Evolutionary conservation across 345 rosid genomes (phyloP), one percentile per base, ranked within the genome.

Genomic region (Bretschneidera sinensis): DNA sequence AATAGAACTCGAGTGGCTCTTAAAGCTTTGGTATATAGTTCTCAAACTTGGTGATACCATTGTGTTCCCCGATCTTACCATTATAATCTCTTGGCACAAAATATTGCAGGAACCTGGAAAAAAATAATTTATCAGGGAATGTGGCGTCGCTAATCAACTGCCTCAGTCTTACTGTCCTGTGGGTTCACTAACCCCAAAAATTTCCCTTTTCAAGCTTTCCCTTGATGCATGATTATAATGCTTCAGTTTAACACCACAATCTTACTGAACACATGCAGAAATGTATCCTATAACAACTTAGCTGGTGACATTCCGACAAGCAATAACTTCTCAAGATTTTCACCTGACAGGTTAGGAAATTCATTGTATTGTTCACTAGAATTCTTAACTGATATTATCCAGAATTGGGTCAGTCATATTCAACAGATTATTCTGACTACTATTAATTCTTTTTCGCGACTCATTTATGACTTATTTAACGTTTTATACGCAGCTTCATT

Each of bases 91-190:
- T 1, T 39, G 25, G 51, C 34, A 16, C 57, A 35, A 71, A 59
- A 65, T 60, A 22, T 21, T 77, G 83, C 74, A 90, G 96, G 86
- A 81, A 82, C 60, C 77, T 90, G 54, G 96, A 90, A 71, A 60
- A 84, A 57, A 94, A 94, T 63, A 86, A 84, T 75, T 74, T 94
- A 60, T 83, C 99, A 0, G 99, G 99, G n/a, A 83, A 82, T 58
- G 77, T 90, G 33, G 70, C 68, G 58, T 68, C 88, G 18, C 76
- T 94, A 66, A 57, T 78, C 79, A 84, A 81, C 69, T 88, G 96
- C 72, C 82, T 74, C 21, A 86, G 96, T 71, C 86, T 94, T 19
- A 71, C 78, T 43, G 43, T 74, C 59, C 68, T 94, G 97, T 94
- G 68, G 24, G 96, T 81, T 63, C 53, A 20, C 17, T 15, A 24